phyloP scores from a whole-genome alignment of 495 filamentous ascomycete genomes.

The Rostrohypoxylon terebratum region DNA sequence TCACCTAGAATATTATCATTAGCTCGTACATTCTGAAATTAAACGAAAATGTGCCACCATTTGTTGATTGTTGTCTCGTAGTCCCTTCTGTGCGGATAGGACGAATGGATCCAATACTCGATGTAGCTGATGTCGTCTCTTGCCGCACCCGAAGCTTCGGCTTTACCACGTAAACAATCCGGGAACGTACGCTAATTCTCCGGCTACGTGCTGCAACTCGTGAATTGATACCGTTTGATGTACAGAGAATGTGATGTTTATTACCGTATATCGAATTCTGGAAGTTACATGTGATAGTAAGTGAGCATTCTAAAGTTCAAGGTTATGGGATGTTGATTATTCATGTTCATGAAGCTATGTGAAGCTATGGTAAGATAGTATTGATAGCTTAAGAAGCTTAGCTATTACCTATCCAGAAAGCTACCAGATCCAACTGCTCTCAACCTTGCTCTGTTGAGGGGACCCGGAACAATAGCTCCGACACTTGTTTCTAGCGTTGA shows the following conservation, averaged over 20 bases:
- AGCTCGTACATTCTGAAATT: conserved; percentile 39
- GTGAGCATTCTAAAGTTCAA: neutral
- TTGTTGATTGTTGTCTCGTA: neutral
- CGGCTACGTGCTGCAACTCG: conserved; percentile 9
- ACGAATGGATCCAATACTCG: neutral
- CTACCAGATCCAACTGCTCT: neutral
- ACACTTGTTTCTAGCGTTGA: neutral
- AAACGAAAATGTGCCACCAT: conserved; percentile 35
- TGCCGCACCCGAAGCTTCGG: conserved; percentile 31
- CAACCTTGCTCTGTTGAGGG: neutral
- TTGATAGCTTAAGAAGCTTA: conserved; percentile 3
- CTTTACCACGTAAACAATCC: conserved; percentile 37
- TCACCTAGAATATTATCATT: conserved; percentile 45
- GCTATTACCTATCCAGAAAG: neutral
- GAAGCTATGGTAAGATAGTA: neutral
- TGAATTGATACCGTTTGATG: neutral
- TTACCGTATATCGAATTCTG: neutral
- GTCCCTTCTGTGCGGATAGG: neutral
- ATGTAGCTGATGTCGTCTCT: conserved; percentile 14
- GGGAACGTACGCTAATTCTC: conserved; percentile 34
- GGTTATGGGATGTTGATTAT: neutral
- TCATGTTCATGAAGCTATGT: neutral
- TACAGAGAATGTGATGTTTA: neutral
- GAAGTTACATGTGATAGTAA: neutral
- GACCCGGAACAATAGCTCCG: neutral